These are phyloP conservation scores for Ulmus americana DNA, from an alignment of 331 rosid genomes.

Conservation along the genomic window DNA sequence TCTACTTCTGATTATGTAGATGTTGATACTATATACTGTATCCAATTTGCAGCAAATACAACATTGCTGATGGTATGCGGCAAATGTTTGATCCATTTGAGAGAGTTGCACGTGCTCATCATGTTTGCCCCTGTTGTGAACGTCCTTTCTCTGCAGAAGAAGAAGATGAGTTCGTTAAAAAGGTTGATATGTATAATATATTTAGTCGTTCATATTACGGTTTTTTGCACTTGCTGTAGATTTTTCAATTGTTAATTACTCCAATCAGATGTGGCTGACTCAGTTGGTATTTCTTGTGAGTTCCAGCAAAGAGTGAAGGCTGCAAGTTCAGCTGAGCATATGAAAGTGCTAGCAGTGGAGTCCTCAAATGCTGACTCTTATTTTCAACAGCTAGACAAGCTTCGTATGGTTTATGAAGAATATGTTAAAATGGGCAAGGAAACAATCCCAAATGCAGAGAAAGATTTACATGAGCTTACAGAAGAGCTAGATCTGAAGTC, in stretches of 20 bases:
- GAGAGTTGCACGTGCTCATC: constrained; percentile 86
- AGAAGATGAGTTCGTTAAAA: constrained; percentile 87
- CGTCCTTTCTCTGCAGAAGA: constrained; percentile 81
- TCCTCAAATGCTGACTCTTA: constrained; percentile 62
- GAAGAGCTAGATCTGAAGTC: constrained; percentile 71
- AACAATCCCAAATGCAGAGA: constrained; percentile 67
- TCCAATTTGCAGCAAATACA: constrained; percentile 64
- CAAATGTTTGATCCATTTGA: constrained; percentile 96
- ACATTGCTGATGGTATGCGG: constrained; percentile 87
- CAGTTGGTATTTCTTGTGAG: constrained; percentile 13
- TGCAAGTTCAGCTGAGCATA: constrained; percentile 66
- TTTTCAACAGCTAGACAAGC: constrained; percentile 87
- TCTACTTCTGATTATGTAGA: constrained; percentile 15
- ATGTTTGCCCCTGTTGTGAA: constrained; percentile 95
- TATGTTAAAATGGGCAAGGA: constrained; percentile 67
- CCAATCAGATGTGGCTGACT: neutral
- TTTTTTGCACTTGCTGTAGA: neutral
- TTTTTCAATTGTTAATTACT: neutral
- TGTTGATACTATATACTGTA: constrained; percentile 34
- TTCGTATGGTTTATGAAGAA: constrained; percentile 79
- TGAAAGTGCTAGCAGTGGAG: constrained; percentile 67
- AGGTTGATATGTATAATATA: constrained; percentile 44
- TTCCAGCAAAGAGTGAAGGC: constrained; percentile 89
- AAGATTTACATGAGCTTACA: constrained; percentile 49
- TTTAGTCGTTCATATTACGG: constrained; percentile 16